These are phyloP conservation scores for Metarhizium robertsii DNA, from an alignment of 2,329 filamentous ascomycete species.

Conservation along the genomic window DNA sequence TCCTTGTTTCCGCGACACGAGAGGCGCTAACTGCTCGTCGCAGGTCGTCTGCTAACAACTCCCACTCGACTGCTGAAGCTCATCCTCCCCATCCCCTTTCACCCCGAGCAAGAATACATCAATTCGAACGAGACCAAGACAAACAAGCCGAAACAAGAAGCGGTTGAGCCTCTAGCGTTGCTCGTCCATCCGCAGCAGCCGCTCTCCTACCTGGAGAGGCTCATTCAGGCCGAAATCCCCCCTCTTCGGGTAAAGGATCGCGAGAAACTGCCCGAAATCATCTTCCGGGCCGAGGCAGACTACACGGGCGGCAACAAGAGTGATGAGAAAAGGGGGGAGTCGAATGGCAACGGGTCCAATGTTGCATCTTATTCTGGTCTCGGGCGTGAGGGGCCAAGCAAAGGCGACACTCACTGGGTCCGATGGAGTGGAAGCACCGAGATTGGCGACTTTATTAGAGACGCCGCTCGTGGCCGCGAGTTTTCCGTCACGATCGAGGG, in stretches of 20 bases:
- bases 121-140: conserved; percentile 29
- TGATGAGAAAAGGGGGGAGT: not conserved
- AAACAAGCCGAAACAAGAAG: conserved; percentile 21
- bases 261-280: conserved; percentile 64
- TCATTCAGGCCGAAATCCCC: conserved; percentile 82
- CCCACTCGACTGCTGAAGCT: conserved; percentile 74
- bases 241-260: conserved; percentile 53
- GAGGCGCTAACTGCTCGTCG: not conserved
- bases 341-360: conserved; percentile 24
- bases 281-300: conserved; percentile 71
- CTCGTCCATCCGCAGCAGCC: conserved; percentile 86
- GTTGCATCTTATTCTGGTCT: conserved; percentile 65
- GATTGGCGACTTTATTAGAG: conserved; percentile 87
- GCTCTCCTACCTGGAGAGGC: conserved; percentile 76
- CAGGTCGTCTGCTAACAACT: conserved; percentile 69
- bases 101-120: conserved; percentile 28
- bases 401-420: conserved; percentile 51
- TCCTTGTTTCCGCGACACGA: not conserved
- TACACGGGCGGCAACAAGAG: conserved; percentile 35
- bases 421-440: conserved; percentile 85
- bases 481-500: conserved; percentile 81
- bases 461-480: conserved; percentile 74
- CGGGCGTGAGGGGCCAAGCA: conserved; percentile 48
- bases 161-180: conserved; percentile 72
- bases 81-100: conserved; percentile 58